Conservation (phyloP, 371 early-diverging fungal species). For the Mortierella sp. region DNA sequence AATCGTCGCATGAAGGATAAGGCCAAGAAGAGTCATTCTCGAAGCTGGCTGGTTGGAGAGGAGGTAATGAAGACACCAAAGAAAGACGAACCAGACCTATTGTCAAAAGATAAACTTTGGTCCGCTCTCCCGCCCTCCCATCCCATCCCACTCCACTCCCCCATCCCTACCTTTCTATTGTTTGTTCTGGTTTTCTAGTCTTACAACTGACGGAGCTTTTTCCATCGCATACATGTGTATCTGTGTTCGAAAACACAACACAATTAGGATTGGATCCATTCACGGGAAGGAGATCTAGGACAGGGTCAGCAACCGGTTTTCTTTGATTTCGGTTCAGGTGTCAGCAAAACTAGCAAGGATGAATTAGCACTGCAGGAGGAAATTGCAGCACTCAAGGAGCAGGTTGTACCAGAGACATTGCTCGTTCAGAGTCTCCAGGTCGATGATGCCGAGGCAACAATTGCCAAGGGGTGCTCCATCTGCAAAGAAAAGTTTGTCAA, state of each 20-base stretch:
- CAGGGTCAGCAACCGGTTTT: slow-evolving; percentile 52
- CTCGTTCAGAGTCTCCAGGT: slow-evolving; percentile 17
- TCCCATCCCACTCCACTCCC: too few species aligned
- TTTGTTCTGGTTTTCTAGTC: too few species aligned
- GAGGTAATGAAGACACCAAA: slow-evolving; percentile 52
- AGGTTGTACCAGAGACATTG: slow-evolving; percentile 20
- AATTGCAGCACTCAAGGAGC: slow-evolving; percentile 35
- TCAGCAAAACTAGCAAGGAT: slow-evolving; percentile 42
- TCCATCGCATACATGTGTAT: too few species aligned
- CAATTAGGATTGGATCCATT: slow-evolving; percentile 63
- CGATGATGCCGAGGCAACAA: slow-evolving; percentile 7
- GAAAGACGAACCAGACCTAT: too few species aligned
- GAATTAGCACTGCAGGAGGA: slow-evolving; percentile 49
- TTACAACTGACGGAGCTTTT: too few species aligned
- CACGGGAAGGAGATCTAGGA: slow-evolving; percentile 49
- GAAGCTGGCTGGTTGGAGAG: slow-evolving; percentile 88
- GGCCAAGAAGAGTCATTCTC: slow-evolving; percentile 76
- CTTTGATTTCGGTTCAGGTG: slow-evolving; percentile 52
- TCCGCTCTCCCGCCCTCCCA: too few species aligned
- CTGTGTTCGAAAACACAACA: too few species aligned
- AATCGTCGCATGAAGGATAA: slow-evolving; percentile 85
- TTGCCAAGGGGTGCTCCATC: slow-evolving; percentile 75
- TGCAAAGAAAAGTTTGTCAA: slow-evolving; percentile 90
- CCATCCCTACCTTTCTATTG: too few species aligned
- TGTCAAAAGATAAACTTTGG: slow-evolving; percentile 3